These are phyloP conservation scores for Salix koriyanagi DNA, from an alignment of 345 rosid genomes.

Conservation along the genomic window DNA sequence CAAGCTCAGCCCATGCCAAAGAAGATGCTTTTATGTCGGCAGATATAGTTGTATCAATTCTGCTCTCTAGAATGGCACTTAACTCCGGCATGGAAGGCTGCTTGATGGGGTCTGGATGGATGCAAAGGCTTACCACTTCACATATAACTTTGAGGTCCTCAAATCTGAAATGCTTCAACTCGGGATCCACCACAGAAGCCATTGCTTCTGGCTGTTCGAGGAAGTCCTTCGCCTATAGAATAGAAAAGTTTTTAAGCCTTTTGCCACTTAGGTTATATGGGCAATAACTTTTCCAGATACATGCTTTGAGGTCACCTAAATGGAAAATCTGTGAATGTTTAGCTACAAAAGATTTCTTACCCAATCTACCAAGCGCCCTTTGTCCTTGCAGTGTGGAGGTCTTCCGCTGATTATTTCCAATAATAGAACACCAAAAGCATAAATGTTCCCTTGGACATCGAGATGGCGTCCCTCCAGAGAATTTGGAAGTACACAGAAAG, in stretches of 20 bases:
- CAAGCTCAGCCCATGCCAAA: constrained; percentile 97
- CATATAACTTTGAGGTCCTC: constrained; percentile 78
- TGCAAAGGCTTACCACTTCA: constrained; percentile 67
- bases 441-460: constrained; percentile 77
- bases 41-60: constrained; percentile 66
- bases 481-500: constrained; percentile 69
- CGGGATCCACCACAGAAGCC: constrained; percentile 80
- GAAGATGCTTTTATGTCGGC: constrained; percentile 76
- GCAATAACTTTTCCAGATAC: too few relatives aligned
- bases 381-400: constrained; percentile 81
- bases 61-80: constrained; percentile 52
- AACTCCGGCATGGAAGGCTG: constrained; percentile 69
- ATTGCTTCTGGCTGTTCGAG: constrained; percentile 74
- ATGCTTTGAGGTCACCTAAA: background rate
- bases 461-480: constrained; percentile 69
- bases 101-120: constrained; percentile 48
- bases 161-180: constrained; percentile 63
- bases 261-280: too few relatives aligned
- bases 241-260: background rate
- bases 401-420: constrained; percentile 90
- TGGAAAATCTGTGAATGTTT: background rate
- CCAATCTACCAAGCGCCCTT: constrained; percentile 86
- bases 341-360: constrained; percentile 36
- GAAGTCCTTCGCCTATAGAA: constrained; percentile 76
- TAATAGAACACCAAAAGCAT: constrained; percentile 84